Evolutionary conservation across 208 protist genomes (phyloP).

Genomic region (Trypanosoma scelopori): DNA sequence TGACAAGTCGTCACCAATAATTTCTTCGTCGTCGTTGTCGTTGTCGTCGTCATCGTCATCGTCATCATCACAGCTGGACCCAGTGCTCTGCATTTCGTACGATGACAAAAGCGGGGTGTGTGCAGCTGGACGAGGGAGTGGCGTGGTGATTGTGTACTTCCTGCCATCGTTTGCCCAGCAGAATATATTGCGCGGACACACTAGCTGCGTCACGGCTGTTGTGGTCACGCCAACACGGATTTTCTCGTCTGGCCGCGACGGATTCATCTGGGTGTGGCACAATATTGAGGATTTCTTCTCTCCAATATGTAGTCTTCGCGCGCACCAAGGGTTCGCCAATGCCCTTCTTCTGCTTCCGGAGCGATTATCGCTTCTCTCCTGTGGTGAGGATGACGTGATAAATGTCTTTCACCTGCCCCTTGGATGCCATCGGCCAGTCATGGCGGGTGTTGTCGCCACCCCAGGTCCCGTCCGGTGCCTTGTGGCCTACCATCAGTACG

Average conservation of each 20-base stretch:
- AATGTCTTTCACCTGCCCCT: neutral
- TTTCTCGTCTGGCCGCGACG: slow-evolving; percentile 12
- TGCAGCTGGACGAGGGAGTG: slow-evolving; percentile 2
- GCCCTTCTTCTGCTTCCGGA: neutral
- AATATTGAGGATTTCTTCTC: neutral
- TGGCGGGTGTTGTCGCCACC: neutral
- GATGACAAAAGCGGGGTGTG: slow-evolving; percentile 9
- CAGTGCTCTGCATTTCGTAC: slow-evolving; percentile 5
- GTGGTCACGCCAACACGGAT: slow-evolving; percentile 6
- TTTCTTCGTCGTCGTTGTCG: neutral
- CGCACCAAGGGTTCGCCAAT: slow-evolving; percentile 9
- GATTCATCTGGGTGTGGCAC: slow-evolving; percentile 12
- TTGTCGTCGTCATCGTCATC: neutral
- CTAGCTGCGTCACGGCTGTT: slow-evolving; percentile 4
- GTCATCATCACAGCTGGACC: neutral
- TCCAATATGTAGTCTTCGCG: neutral
- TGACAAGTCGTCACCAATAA: neutral
- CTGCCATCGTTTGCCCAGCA: neutral
- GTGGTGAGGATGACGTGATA: slow-evolving; percentile 1
- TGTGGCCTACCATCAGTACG: neutral
- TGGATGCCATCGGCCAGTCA: neutral
- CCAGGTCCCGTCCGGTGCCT: slow-evolving; percentile 7
- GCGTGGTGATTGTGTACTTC: slow-evolving; percentile 3
- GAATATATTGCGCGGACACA: neutral
- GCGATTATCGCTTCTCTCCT: neutral